Conservation (phyloP, 768 basidiomycete genomes). For the Russula sp. region DNA sequence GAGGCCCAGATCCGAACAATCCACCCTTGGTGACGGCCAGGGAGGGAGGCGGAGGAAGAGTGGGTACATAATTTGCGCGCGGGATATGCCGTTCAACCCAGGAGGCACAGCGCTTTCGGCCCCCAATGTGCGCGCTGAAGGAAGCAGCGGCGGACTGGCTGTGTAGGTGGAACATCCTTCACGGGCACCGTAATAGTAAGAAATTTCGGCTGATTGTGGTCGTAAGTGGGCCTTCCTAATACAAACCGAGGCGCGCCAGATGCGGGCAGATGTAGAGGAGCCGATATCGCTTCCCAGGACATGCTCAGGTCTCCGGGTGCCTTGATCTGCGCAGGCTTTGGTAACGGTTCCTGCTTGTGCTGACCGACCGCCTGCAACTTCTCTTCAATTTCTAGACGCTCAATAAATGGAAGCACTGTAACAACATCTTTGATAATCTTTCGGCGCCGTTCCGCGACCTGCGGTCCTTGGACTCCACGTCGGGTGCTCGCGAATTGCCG, state of each 20-base stretch:
- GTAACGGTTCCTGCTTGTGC: neutral
- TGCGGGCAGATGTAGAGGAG: constrained; percentile 28
- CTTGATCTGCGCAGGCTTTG: constrained; percentile 13
- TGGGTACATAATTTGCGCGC: neutral
- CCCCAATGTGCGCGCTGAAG: neutral
- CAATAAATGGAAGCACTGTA: constrained; percentile 52
- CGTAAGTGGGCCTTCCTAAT: constrained; percentile 16
- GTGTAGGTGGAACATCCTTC: neutral
- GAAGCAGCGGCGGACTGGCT: neutral
- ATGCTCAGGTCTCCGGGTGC: constrained; percentile 40
- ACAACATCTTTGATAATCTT: constrained; percentile 69
- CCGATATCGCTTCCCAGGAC: constrained; percentile 54
- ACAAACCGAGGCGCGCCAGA: constrained; percentile 12
- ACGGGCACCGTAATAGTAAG: neutral
- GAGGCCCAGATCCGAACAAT: constrained; percentile 4
- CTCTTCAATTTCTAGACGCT: constrained; percentile 56
- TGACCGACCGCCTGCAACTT: constrained; percentile 35
- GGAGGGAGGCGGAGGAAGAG: neutral
- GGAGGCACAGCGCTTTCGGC: neutral
- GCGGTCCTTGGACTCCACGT: constrained; percentile 36
- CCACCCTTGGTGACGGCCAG: neutral
- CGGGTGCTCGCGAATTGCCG: constrained; percentile 41
- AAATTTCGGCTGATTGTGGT: neutral
- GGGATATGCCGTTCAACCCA: constrained; percentile 3
- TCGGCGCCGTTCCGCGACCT: constrained; percentile 46